Evolutionary conservation across 768 basidiomycete genomes (phyloP).

Genomic region (Rhizopogon vulgaris): DNA sequence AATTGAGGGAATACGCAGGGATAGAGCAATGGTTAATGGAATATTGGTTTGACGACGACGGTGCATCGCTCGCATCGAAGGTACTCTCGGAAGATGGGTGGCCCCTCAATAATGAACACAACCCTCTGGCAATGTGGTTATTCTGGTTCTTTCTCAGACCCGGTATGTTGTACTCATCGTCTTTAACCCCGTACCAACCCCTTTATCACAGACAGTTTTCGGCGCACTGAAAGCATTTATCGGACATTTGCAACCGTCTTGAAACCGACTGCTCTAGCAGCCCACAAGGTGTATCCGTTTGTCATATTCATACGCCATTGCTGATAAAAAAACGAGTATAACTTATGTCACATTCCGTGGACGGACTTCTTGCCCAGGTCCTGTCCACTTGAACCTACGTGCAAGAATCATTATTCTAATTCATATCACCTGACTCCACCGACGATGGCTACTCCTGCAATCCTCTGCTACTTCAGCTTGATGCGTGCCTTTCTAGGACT

Average conservation of each 20-base stretch:
- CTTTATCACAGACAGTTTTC: slow-evolving; percentile 40
- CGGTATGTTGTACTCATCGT: slow-evolving; percentile 34
- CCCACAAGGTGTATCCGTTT: slow-evolving; percentile 44
- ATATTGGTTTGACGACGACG: slow-evolving; percentile 59
- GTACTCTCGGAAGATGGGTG: slow-evolving; percentile 42
- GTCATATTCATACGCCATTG: slow-evolving; percentile 2
- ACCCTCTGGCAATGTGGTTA: slow-evolving; percentile 69
- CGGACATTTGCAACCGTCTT: slow-evolving; percentile 45
- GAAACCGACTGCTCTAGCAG: slow-evolving; percentile 61
- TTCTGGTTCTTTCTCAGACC: slow-evolving; percentile 67
- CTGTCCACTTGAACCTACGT: slow-evolving; percentile 9
- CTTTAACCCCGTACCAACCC: neutral
- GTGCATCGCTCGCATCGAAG: slow-evolving; percentile 45
- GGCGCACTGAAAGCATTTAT: slow-evolving; percentile 30
- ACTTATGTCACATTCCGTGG: slow-evolving; percentile 54
- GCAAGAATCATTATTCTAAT: slow-evolving; percentile 37
- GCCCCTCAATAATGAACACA: slow-evolving; percentile 48
- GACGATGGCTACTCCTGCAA: slow-evolving; percentile 64
- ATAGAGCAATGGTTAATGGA: slow-evolving; percentile 59
- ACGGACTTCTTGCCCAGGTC: slow-evolving; percentile 42
- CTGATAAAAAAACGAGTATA: slow-evolving; percentile 43
- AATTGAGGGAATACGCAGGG: slow-evolving; percentile 62
- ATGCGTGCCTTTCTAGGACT: slow-evolving; percentile 21
- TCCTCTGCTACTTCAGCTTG: slow-evolving; percentile 62
- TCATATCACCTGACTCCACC: slow-evolving; percentile 45